A percentile compares a stretch with the other conserved stretches of the same genome.
phyloP scores from a whole-genome alignment of 2,329 filamentous ascomycete species.

The Xylaria polymorpha region DNA sequence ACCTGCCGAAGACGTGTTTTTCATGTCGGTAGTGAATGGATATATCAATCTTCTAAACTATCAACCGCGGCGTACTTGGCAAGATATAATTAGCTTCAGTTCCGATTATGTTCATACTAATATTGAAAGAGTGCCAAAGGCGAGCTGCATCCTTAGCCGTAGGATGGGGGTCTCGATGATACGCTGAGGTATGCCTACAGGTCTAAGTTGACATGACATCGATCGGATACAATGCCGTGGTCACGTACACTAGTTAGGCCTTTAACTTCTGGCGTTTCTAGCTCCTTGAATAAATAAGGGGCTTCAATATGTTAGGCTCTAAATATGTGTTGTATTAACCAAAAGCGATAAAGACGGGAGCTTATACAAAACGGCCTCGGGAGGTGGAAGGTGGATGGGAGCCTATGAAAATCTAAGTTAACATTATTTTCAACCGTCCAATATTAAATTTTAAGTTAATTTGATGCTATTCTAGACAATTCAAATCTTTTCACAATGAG shows the following conservation, averaged over 20 bases:
- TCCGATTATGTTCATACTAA: not conserved
- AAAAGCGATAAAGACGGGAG: slow-evolving; percentile 10
- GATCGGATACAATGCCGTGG: slow-evolving; percentile 28
- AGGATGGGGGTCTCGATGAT: not conserved
- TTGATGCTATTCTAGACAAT: not conserved
- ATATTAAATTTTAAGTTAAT: not conserved
- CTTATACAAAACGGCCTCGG: slow-evolving; percentile 24
- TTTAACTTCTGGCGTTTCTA: slow-evolving; percentile 23
- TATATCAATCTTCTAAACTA: slow-evolving; percentile 24
- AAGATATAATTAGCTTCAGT: not conserved
- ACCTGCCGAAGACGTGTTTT: not conserved
- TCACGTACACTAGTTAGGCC: slow-evolving; percentile 21
- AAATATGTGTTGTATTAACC: not conserved
- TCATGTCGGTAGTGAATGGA: not conserved
- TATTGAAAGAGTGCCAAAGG: not conserved
- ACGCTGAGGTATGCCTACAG: slow-evolving; percentile 9
- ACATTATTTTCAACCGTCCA: slow-evolving; percentile 24
- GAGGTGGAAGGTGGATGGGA: slow-evolving; percentile 24
- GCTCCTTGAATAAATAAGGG: slow-evolving; percentile 27
- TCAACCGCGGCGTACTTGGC: slow-evolving; percentile 18
- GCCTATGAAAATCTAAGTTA: slow-evolving; percentile 21
- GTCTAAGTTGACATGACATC: slow-evolving; percentile 32
- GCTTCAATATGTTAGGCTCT: slow-evolving; percentile 5
- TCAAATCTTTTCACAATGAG: too few species aligned
- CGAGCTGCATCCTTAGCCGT: not conserved